These are phyloP conservation scores for Phytophthora sansomeana DNA, from an alignment of 352 stramenopile genomes.

Conservation along the genomic window DNA sequence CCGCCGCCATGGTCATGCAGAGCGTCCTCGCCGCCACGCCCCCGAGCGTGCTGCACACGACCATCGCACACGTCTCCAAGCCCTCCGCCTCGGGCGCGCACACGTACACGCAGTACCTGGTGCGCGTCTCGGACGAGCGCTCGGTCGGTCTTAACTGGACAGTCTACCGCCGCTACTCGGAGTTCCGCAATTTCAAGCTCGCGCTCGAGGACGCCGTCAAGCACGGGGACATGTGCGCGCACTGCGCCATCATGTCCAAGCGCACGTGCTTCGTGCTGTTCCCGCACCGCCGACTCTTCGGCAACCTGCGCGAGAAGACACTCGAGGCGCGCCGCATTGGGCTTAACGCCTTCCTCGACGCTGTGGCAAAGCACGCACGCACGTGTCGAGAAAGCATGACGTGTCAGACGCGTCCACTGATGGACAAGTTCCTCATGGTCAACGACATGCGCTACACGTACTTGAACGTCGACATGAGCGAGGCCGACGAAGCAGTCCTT, in stretches of 20 bases:
- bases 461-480: constrained; percentile 84
- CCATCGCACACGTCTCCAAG: constrained; percentile 82
- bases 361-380: constrained; percentile 78
- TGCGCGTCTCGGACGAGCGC: constrained; percentile 86
- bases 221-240: constrained; percentile 69
- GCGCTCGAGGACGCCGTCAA: constrained; percentile 72
- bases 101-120: constrained; percentile 84
- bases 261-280: constrained; percentile 87
- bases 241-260: constrained; percentile 84
- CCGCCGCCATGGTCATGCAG: constrained; percentile 46
- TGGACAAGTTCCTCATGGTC: constrained; percentile 91
- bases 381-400: constrained; percentile 75
- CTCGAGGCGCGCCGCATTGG: constrained; percentile 78
- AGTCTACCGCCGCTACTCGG: constrained; percentile 86
- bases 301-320: constrained; percentile 76
- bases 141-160: constrained; percentile 76
- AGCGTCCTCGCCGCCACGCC: constrained; percentile 32
- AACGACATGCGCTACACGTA: constrained; percentile 92
- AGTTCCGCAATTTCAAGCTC: constrained; percentile 82
- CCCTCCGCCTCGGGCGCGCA: constrained; percentile 64
- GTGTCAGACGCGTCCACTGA: constrained; percentile 76
- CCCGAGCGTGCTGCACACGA: constrained; percentile 74
- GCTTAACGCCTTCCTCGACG: constrained; percentile 81
- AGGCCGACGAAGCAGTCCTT: constrained; percentile 52
- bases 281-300: constrained; percentile 76